Conservation (phyloP, 169 alveolate genomes). For the Eimeria zaria region DNA sequence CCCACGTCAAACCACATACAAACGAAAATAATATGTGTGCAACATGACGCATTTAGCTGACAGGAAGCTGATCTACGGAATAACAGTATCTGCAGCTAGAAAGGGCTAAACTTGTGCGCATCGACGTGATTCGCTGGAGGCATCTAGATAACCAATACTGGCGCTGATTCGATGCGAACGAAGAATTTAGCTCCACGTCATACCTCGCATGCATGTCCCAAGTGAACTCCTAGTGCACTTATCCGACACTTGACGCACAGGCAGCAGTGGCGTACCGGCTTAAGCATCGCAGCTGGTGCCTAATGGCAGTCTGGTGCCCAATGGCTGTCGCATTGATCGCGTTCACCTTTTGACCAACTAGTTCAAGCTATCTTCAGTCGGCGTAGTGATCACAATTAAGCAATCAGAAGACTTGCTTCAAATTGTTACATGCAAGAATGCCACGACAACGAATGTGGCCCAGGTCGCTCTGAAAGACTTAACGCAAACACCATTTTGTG, state of each 20-base stretch:
- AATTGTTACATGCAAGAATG: too few relatives aligned
- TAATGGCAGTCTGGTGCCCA: background rate
- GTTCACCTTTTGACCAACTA: background rate
- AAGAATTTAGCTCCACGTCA: background rate
- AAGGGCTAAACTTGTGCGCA: background rate
- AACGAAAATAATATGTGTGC: too few relatives aligned
- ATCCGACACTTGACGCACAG: background rate
- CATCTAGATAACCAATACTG: background rate
- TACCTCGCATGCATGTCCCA: background rate
- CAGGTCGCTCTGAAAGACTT: too few relatives aligned
- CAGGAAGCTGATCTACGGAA: background rate
- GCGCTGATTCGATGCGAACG: background rate
- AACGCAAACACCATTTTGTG: too few relatives aligned
- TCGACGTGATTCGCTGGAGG: background rate
- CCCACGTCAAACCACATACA: too few relatives aligned
- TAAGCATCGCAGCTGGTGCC: background rate
- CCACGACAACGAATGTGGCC: too few relatives aligned
- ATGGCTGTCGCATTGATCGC: too few relatives aligned
- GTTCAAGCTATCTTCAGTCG: background rate
- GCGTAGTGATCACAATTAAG: background rate
- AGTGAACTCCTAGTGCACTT: background rate
- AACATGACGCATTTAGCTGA: background rate
- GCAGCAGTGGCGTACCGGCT: background rate
- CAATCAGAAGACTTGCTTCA: too few relatives aligned
- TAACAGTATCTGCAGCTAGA: background rate